Conservation (phyloP, 306 rosid species). For the Medicago truncatula region MtrunA17r5.0-ANR NC_053046.1:8472001-8472500, state of each 20-base stretch:
- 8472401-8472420: conserved; percentile 56
- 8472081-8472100: conserved; percentile 62
- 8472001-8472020: conserved; percentile 73
- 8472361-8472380: conserved; percentile 94
- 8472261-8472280: conserved; percentile 50
- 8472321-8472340: conserved; percentile 75
- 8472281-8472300: conserved; percentile 30
- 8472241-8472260: conserved; percentile 48
- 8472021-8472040: conserved; percentile 78
- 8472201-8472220: conserved; percentile 73
- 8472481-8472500: conserved; percentile 54
- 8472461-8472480: conserved; percentile 60
- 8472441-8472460: conserved; percentile 59
- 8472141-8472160: conserved; percentile 76
- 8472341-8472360: conserved; percentile 96
- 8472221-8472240: conserved; percentile 62
- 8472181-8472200: conserved; percentile 86
- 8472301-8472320: conserved; percentile 38
- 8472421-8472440: conserved; percentile 30
- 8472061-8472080: conserved; percentile 59
- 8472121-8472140: conserved; percentile 67
- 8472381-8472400: conserved; percentile 53
- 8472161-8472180: conserved; percentile 64
- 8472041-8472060: conserved; percentile 46
- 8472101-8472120: conserved; percentile 51